A percentile compares a stretch with the other conserved stretches of the same genome.
These are phyloP conservation scores for Sporothrix brasiliensis DNA, from an alignment of 2,329 filamentous ascomycete species.

Conservation along the genomic window DNA sequence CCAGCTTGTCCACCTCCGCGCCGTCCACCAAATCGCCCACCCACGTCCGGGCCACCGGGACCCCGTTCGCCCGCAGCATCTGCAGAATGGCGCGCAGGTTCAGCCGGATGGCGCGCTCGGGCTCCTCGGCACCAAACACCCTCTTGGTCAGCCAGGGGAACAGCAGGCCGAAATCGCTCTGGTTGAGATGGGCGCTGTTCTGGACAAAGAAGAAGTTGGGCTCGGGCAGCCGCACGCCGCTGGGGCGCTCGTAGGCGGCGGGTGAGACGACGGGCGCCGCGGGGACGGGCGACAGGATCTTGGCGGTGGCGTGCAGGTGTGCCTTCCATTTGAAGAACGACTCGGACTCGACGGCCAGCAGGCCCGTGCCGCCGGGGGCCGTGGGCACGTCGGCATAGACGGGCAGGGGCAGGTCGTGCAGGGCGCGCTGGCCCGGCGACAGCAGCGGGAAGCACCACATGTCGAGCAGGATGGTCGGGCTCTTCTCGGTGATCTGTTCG, in stretches of 20 bases:
- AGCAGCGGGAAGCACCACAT: conserved; percentile 78
- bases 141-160: conserved; percentile 71
- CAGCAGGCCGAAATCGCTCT: conserved; percentile 80
- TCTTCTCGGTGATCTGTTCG: conserved; percentile 68
- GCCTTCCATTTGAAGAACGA: conserved; percentile 77
- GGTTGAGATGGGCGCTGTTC: conserved; percentile 76
- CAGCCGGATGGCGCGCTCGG: conserved; percentile 60
- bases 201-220: conserved; percentile 76
- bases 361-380: conserved; percentile 57
- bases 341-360: conserved; percentile 74
- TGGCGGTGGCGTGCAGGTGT: conserved; percentile 70
- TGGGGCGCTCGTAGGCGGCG: conserved; percentile 48
- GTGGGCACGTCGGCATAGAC: conserved; percentile 57
- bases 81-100: conserved; percentile 63
- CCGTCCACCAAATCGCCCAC: conserved; percentile 55
- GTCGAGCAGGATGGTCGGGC: conserved; percentile 71
- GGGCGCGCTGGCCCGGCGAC: conserved; percentile 61
- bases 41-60: conserved; percentile 56
- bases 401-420: conserved; percentile 74
- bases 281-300: conserved; percentile 63
- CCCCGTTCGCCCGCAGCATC: conserved; percentile 54
- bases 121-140: conserved; percentile 60
- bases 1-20: conserved; percentile 45
- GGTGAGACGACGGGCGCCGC: conserved; percentile 48
- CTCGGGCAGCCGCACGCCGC: conserved; percentile 49